Evolutionary conservation across 2,329 filamentous ascomycete genomes (phyloP).

Genomic region (Talaromyces sp.): DNA sequence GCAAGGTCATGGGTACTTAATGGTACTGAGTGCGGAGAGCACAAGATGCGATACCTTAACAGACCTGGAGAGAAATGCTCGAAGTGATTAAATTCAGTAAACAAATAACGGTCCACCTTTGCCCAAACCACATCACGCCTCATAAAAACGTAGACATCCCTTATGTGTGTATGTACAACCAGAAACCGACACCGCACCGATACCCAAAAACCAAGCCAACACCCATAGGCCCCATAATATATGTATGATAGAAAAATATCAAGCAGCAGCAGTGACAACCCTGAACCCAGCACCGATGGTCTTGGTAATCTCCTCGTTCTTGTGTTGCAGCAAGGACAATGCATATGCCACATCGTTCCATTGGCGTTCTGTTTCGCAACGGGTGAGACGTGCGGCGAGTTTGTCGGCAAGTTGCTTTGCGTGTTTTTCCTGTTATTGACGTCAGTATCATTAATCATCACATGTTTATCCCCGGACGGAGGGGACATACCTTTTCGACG

Average conservation of each 20-base stretch:
- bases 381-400: slow-evolving; percentile 75
- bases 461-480: neutral
- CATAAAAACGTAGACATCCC: neutral
- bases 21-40: too few relatives aligned
- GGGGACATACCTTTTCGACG: slow-evolving; percentile 80
- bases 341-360: slow-evolving; percentile 98
- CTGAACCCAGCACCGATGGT: slow-evolving; percentile 49
- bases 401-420: slow-evolving; percentile 92
- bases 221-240: neutral
- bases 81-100: neutral
- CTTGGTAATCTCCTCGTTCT: slow-evolving; percentile 48
- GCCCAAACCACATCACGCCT: neutral
- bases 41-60: too few relatives aligned
- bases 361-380: slow-evolving; percentile 89
- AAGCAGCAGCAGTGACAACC: slow-evolving; percentile 63
- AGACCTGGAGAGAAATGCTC: neutral
- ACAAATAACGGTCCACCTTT: neutral
- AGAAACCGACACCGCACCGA: neutral
- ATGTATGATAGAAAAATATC: slow-evolving; percentile 6
- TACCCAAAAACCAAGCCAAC: neutral
- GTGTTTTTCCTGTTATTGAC: slow-evolving; percentile 70
- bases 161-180: neutral
- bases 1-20: too few relatives aligned
- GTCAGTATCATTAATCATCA: neutral
- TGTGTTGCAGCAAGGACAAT: slow-evolving; percentile 78